Percentiles rank a stretch among this genome's conserved stretches.
Evolutionary conservation across 2,329 filamentous ascomycete genomes (phyloP).

Genomic region (Lasiodiplodia sp.): DNA sequence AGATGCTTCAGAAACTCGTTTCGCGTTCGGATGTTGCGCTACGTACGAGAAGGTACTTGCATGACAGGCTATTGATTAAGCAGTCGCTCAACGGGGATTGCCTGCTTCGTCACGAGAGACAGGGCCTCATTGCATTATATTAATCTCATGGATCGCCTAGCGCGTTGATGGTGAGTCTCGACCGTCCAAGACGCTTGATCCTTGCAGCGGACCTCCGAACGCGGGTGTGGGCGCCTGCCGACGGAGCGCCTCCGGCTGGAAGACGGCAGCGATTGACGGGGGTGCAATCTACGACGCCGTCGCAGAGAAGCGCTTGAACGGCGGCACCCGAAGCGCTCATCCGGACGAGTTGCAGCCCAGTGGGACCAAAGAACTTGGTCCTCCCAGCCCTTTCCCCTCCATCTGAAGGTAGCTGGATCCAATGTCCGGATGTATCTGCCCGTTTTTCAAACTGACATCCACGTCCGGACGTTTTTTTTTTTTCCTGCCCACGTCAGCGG

Average conservation of each 20-base stretch:
- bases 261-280: conserved; percentile 12
- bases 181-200: conserved; percentile 14
- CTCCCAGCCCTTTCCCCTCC: no score
- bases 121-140: conserved; percentile 22
- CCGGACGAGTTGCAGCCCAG: not conserved
- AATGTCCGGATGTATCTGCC: no score
- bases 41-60: conserved; percentile 18
- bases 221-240: conserved; percentile 19
- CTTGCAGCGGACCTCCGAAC: conserved; percentile 1
- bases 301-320: conserved; percentile 1
- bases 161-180: conserved; percentile 18
- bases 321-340: not conserved
- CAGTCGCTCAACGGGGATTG: not conserved
- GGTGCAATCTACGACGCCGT: conserved; percentile 8
- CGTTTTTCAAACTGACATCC: not conserved
- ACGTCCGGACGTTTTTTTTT: not conserved
- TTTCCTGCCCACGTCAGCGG: no score
- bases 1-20: conserved; percentile 13
- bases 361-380: not conserved
- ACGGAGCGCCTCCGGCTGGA: conserved; percentile 13
- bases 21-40: conserved; percentile 21
- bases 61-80: conserved; percentile 15
- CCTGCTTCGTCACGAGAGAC: conserved; percentile 24
- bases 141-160: conserved; percentile 21
- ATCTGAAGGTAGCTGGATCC: no score